Conservation (phyloP, 2,329 filamentous ascomycete species). For the Trichoderma brevicompactum region DNA sequence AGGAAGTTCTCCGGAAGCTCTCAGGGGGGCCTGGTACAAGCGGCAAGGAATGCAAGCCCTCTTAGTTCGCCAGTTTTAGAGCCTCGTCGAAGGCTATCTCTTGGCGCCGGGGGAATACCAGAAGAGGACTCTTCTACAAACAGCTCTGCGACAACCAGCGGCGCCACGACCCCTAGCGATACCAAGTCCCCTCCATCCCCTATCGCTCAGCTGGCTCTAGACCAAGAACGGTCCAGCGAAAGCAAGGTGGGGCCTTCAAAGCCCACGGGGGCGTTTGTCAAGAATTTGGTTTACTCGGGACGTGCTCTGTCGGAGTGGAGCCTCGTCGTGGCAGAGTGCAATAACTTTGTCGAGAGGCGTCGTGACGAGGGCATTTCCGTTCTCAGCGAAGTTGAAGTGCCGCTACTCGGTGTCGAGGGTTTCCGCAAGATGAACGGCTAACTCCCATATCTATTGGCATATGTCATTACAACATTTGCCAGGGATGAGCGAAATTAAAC, state of each 20-base stretch:
- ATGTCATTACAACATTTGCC: neutral
- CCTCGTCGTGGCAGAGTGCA: constrained; percentile 75
- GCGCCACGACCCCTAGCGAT: constrained; percentile 12
- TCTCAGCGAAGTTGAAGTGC: constrained; percentile 68
- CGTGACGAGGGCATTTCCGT: constrained; percentile 72
- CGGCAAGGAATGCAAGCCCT: constrained; percentile 55
- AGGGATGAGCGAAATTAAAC: neutral
- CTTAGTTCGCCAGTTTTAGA: constrained; percentile 42
- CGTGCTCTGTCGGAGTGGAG: constrained; percentile 79
- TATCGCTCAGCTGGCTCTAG: constrained; percentile 1
- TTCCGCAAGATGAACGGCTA: constrained; percentile 46
- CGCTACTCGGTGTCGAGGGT: constrained; percentile 48
- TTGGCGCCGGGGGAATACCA: constrained; percentile 1
- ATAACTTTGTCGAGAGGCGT: constrained; percentile 78
- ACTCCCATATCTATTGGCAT: constrained; percentile 5
- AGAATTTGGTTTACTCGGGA: constrained; percentile 66
- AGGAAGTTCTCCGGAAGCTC: constrained; percentile 54
- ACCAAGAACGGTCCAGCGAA: constrained; percentile 9
- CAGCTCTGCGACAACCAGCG: constrained; percentile 1
- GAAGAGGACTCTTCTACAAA: neutral
- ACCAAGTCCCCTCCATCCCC: constrained; percentile 4
- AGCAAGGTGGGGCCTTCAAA: constrained; percentile 42
- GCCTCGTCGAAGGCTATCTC: constrained; percentile 32
- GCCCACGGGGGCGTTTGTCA: constrained; percentile 51
- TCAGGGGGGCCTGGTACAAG: constrained; percentile 53